Evolutionary conservation across 1,284 basidiomycete genomes (phyloP), one percentile per base, ranked within the genome.

Genomic region (Sporisorium iseilematis-ciliati): DNA sequence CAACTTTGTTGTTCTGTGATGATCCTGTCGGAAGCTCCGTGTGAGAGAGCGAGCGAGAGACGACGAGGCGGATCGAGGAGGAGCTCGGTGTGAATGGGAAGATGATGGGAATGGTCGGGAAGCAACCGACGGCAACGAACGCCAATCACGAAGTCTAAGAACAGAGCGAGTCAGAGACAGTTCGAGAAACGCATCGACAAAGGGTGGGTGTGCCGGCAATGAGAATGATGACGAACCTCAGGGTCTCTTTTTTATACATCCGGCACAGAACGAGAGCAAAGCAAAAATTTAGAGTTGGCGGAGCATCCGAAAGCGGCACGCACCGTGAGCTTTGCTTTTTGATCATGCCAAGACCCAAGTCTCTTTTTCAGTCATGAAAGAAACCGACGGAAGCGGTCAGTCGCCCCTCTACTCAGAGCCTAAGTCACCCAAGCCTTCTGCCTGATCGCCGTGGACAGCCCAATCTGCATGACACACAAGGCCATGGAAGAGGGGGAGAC

Each of bases 291-390:
- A 38, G 35, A 16, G 35, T 41, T 40, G 50, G 50, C 52, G n/a
- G 25, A 54, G 52, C 40, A 54, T 25, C 52, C 52, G 52, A 54
- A 54, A 54, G 52, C 40, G 40, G 38, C 40, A 40, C 25, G 40
- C 41, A 29, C 18, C 40, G 35, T 38, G 3, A 16, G 35, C 35
- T 16, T 38, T 38, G 35, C 35, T 38, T 29, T 29, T 38, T 38
- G 35, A 16, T 16, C 12, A 25, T 40, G 50, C 50, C 50, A 52
- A 52, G 52, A 42, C 40, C 25, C 18, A 12, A n/a, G 12, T 16
- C 25, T 40, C 25, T n/a, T 26, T 29, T 26, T 38, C 14, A 33
- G 11, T 26, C 45, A 29, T 16, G 25, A 46, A 29, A 48, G 46
- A 29, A n/a, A 26, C 46, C 16, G 26, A 48, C 46, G 11, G 8